Percentiles rank a stretch among this genome's conserved stretches.
Evolutionary conservation across 2,329 filamentous ascomycete genomes (phyloP).

Genomic region (Xylariomycetidae sp.): DNA sequence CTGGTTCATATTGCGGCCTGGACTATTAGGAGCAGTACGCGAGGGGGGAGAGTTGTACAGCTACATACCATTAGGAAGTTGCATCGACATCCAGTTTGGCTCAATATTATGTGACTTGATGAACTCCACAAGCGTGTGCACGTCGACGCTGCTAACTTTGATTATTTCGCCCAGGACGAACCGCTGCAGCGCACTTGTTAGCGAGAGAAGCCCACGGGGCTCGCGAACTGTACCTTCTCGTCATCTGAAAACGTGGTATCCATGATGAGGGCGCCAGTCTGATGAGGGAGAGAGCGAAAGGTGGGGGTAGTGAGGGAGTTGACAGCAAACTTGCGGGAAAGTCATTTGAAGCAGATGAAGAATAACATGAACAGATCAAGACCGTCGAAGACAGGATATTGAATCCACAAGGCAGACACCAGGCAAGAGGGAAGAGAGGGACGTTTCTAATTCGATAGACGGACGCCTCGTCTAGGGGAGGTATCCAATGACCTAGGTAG

Average conservation of each 20-base stretch:
- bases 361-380: too few species aligned
- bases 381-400: too few species aligned
- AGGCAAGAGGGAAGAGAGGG: too few species aligned
- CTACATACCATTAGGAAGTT: slow-evolving; percentile 40
- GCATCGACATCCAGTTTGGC: slow-evolving; percentile 44
- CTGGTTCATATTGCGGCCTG: slow-evolving; percentile 44
- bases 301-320: slow-evolving; percentile 22
- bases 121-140: slow-evolving; percentile 42
- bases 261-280: slow-evolving; percentile 29
- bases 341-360: slow-evolving; percentile 26
- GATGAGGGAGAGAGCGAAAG: slow-evolving; percentile 17
- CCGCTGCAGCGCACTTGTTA: slow-evolving; percentile 35
- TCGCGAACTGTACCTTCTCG: slow-evolving; percentile 44
- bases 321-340: slow-evolving; percentile 23
- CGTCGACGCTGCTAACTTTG: slow-evolving; percentile 48
- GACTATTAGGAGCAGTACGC: slow-evolving; percentile 17
- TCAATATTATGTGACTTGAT: slow-evolving; percentile 36
- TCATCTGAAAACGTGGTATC: slow-evolving; percentile 43
- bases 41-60: slow-evolving; percentile 8
- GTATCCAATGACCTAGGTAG: too few species aligned
- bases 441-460: neutral
- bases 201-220: slow-evolving; percentile 8
- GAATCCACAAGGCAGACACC: slow-evolving; percentile 16
- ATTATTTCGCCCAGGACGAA: slow-evolving; percentile 56
- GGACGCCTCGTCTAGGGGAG: too few species aligned